Evolutionary conservation across 2,329 filamentous ascomycete species (phyloP), one percentile per base, ranked within the genome.

Genomic region (Ophiocordyceps sinensis): DNA sequence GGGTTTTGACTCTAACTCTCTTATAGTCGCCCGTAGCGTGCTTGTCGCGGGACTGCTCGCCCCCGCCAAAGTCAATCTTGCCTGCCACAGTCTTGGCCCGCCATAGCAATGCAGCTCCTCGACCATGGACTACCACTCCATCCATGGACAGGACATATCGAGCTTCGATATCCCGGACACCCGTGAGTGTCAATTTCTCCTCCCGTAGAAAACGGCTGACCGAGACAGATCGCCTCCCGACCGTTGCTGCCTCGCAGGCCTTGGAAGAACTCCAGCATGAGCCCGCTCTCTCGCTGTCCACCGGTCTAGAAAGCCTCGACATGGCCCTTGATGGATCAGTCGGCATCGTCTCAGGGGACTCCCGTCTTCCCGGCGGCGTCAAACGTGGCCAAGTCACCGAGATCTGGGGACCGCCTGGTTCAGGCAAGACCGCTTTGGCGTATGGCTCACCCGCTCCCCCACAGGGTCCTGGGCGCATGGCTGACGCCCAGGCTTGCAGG

Each of bases 371-470:
- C 41, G 70, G 72, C 15, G 87, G 86, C 4, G 67, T 94, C 38
- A 72, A 72, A 45, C 75, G 79, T 43, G 85, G 87, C 13, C 83
- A 86, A 57, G 70, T 94, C 35, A 84, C 83, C 4, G 89, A 96
- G 60, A 65, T 94, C 39, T 94, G 85, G 73, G 89, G 89, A 0
- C 86, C 88, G 11, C 82, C 85, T 9, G 88, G 87, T 2, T 75
- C 75, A 23, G 89, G 88, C 28, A 95, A 94, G 67, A 94, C 86
- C 4, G 71, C 81, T 12, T 66, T 95, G 50, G 83, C 80, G 83
- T 89, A 68, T 63, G 32, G 9, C 10, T 35, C 32, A 17, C 32
- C 30, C 30, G 17, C n/a, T 10, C 13, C 14, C 15, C 6, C n/a
- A 35, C 9, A 12, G n/a, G 32, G 12, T 8, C 17, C 5, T 10